Percentiles rank a stretch among this genome's conserved stretches.
These are phyloP conservation scores for Panaeolus cyanescens DNA, from an alignment of 768 basidiomycete genomes.

Conservation along the genomic window DNA sequence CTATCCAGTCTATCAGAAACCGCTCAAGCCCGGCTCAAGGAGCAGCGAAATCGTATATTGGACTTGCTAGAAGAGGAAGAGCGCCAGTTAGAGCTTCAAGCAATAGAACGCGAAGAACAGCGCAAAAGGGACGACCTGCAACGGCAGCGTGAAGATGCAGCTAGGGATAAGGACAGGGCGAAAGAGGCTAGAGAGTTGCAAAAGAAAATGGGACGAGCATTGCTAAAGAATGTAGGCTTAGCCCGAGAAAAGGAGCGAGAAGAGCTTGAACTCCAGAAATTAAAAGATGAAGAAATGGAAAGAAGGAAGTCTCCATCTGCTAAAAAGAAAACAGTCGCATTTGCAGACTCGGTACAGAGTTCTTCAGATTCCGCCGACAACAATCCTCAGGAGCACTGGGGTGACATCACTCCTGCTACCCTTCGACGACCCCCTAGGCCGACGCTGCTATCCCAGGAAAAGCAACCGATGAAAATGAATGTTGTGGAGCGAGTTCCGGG, in stretches of 20 bases:
- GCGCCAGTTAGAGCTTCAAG: constrained; percentile 40
- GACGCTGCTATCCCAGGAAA: constrained; percentile 38
- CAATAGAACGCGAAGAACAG: constrained; percentile 41
- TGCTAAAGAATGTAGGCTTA: constrained; percentile 49
- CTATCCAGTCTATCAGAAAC: constrained; percentile 44
- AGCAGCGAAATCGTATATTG: constrained; percentile 65
- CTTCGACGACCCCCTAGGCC: constrained; percentile 40
- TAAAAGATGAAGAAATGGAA: constrained; percentile 29
- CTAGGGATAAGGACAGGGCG: constrained; percentile 37
- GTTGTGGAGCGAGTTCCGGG: constrained; percentile 67
- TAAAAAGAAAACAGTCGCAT: constrained; percentile 66
- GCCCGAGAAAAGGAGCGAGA: constrained; percentile 39
- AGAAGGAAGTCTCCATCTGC: constrained; percentile 25
- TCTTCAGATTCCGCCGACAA: constrained; percentile 17
- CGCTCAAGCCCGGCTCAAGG: constrained; percentile 51
- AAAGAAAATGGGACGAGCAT: constrained; percentile 77
- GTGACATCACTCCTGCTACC: constrained; percentile 55
- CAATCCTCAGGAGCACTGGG: constrained; percentile 41
- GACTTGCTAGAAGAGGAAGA: constrained; percentile 77
- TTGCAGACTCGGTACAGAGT: constrained; percentile 45
- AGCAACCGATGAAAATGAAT: constrained; percentile 62
- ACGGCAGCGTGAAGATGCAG: constrained; percentile 50
- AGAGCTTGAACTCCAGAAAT: constrained; percentile 31
- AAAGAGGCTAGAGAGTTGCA: constrained; percentile 56
- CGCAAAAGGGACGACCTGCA: constrained; percentile 47